Evolutionary conservation across 257 asterid species (phyloP).

Genomic region (Przewalskia tangutica): DNA sequence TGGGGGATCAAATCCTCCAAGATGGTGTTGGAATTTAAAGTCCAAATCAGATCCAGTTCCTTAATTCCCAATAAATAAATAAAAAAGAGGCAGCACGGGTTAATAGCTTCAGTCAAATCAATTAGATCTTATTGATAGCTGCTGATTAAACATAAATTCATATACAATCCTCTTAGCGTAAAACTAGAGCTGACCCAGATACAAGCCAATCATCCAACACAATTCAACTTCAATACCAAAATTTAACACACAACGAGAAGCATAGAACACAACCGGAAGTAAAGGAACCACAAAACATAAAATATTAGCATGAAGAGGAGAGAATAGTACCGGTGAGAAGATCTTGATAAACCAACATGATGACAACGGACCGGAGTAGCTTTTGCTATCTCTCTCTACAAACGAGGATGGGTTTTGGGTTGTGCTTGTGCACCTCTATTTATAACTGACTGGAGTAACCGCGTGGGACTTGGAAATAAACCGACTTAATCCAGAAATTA

Average conservation of each 20-base stretch:
- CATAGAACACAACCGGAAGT: background rate
- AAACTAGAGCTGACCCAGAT: background rate
- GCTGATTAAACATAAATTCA: background rate
- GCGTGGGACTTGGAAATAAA: no score
- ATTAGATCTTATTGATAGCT: background rate
- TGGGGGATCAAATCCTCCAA: background rate
- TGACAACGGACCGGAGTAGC: background rate
- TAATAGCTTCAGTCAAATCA: background rate
- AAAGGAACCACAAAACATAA: background rate
- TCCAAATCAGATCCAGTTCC: background rate
- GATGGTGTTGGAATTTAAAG: background rate
- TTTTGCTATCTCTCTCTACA: background rate
- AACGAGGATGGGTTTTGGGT: background rate
- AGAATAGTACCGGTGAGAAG: slow-evolving; percentile 7
- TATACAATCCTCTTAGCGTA: no score
- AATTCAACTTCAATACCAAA: background rate
- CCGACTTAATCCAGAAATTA: no score
- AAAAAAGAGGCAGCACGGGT: background rate
- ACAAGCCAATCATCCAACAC: background rate
- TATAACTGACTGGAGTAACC: no score
- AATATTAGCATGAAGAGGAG: background rate
- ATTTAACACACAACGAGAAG: background rate
- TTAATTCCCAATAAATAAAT: background rate
- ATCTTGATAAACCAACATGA: slow-evolving; percentile 70
- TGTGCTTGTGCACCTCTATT: no score